phyloP scores from a whole-genome alignment of 257 asterid genomes.

The Rhazya stricta region DNA sequence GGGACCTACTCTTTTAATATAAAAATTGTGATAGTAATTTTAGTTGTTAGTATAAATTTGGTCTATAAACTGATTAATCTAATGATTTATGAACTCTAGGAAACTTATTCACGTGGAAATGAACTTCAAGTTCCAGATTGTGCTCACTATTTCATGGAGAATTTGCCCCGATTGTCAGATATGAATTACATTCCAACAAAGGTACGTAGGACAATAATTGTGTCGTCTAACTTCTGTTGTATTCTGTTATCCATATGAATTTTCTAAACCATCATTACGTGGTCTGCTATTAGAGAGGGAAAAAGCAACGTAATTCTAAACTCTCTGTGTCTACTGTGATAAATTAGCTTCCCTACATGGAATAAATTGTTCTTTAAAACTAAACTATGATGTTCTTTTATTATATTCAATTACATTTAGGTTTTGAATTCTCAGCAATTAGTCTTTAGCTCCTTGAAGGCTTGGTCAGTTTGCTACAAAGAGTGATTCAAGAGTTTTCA shows the following conservation, averaged over 20 bases:
- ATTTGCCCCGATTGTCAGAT: constrained; percentile 72
- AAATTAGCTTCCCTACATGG: background rate
- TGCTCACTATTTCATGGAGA: constrained; percentile 89
- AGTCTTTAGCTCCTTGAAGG: background rate
- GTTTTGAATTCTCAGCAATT: background rate
- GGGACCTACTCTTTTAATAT: constrained; percentile 3
- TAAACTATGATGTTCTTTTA: background rate
- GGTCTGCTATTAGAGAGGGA: background rate
- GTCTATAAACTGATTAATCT: constrained; percentile 23
- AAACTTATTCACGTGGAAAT: constrained; percentile 70
- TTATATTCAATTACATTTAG: background rate
- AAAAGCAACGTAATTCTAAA: background rate
- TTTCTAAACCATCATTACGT: background rate
- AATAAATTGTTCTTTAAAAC: background rate
- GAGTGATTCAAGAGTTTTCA: no score
- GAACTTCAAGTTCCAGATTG: constrained; percentile 98
- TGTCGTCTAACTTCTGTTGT: background rate
- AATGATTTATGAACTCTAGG: constrained; percentile 43
- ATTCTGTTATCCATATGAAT: background rate
- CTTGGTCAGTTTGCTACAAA: background rate
- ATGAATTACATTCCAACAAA: constrained; percentile 76
- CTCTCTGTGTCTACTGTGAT: background rate
- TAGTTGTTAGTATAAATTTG: background rate
- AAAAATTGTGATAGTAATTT: background rate
- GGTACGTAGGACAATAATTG: constrained; percentile 35